Percentiles rank a stretch among this genome's conserved stretches.
phyloP scores from a whole-genome alignment of 1,139 yeast genomes.

The Nakaseomyces nivariensis region DNA sequence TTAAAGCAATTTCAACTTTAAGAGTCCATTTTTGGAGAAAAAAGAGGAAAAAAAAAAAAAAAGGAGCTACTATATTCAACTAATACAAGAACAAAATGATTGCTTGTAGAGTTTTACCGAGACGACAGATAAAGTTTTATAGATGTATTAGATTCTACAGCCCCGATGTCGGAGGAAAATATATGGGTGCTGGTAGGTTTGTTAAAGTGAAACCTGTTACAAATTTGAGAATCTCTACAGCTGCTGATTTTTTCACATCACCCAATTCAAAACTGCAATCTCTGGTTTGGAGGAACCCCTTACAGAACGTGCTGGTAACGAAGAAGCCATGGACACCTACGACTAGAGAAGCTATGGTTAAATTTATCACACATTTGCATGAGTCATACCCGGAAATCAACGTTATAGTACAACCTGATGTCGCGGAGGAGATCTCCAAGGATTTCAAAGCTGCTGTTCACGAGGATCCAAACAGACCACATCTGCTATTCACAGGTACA shows the following conservation, averaged over 20 bases:
- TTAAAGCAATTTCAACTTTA: no score
- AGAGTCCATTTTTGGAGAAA: no score
- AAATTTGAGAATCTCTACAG: conserved; percentile 14
- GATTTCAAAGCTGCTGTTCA: conserved; percentile 31
- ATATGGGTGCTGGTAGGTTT: conserved; percentile 5
- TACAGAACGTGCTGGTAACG: conserved; percentile 64
- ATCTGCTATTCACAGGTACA: conserved; percentile 48
- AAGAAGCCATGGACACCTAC: conserved; percentile 73
- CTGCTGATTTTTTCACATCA: conserved; percentile 36
- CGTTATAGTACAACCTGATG: conserved; percentile 66
- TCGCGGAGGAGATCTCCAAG: conserved; percentile 56
- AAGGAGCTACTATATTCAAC: background rate
- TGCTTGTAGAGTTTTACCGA: background rate
- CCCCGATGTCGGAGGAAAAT: background rate
- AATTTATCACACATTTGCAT: conserved; percentile 49
- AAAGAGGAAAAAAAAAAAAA: background rate
- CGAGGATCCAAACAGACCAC: conserved; percentile 25
- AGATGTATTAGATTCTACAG: background rate
- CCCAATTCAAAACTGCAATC: conserved; percentile 42
- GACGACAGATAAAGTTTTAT: background rate
- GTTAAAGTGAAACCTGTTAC: conserved; percentile 23
- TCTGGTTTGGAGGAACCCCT: conserved; percentile 42
- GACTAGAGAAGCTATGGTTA: conserved; percentile 58
- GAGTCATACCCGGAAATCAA: conserved; percentile 58
- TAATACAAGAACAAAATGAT: background rate